Evolutionary conservation across 2,329 filamentous ascomycete species (phyloP), one percentile per base, ranked within the genome.

Genomic region (Penicillium sp.): DNA sequence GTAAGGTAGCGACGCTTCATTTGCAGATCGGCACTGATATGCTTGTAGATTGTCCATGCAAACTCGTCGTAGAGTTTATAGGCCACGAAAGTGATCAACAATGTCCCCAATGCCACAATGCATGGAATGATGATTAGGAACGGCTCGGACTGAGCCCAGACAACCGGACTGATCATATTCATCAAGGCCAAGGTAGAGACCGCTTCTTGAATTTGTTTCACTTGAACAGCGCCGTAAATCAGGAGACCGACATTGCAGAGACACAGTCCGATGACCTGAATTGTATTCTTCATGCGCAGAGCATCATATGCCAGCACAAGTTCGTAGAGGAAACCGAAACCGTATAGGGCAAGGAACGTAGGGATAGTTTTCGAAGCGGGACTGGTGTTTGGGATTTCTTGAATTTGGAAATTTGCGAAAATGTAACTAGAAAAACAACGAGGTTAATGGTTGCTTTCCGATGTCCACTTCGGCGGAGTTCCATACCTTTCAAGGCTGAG

Each of bases 51-150:
- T 57, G 94, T 94, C 94, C 94, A 99, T 12, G 94, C 93, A 76
- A 99, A 99, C 75, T 97, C 93, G 71, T 96, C 92, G 73, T 99
- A 97, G 33, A 99, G 83, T 79, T 96, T 97, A 90, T 92, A 97
- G 2, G 93, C 87, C 51, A 93, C 80, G 61, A 91, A 89, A 15
- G 82, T 82, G 82, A 97, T 87, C 53, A 86, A 70, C 6, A 93
- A 63, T 3, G 90, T 93, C 31, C 85, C 85, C 31, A 96, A 76
- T 1, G 86, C 91, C 64, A 97, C 89, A 57, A 99, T 85, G 67
- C 85, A 87, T 0, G 94, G 94, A 55, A 96, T 91, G 12, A 93
- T 89, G 62, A 97, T 83, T 35, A 99, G 82, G 66, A 89, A 92
- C 1, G 91, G 89, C 66, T 85, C 82, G 33, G 93, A 83, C 57